Evolutionary conservation across 2,329 filamentous ascomycete species (phyloP), one percentile per base, ranked within the genome.

Genomic region (Trichophyton simii): DNA sequence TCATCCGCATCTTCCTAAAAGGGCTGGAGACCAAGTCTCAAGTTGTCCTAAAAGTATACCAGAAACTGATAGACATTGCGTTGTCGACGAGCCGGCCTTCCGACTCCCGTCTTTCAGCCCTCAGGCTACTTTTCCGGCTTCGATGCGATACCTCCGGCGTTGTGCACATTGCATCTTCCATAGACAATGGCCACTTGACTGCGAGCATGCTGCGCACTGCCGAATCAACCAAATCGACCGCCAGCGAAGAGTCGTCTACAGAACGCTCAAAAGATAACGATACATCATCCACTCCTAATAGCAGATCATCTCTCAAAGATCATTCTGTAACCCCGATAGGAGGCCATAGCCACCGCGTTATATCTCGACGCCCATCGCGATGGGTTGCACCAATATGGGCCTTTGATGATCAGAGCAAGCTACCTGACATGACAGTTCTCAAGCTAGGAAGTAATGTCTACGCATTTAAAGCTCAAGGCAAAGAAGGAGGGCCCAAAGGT

Each of bases 71-170:
- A 48, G 78, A 79, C 59, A 84, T 91, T 66, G 84, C 82, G 4
- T 81, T 80, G 65, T 81, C 81, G 15, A 79, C 78, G 31, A 76
- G 79, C 36, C 83, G 82, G 63, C 86, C 87, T 63, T 77, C 81
- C 5, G 85, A 89, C 72, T 85, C 87, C 59, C 85, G 88, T 5
- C 76, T 94, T 28, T 86, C 85, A 11, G 85, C 87, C 1, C 83
- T 91, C 78, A 90, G 89, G 68, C 75, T 92, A 50, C 77, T 96
- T 1, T 92, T 95, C 70, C 84, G 91, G 50, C 77, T 96, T 34
- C 83, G 91, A 62, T 89, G 90, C 22, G 90, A 96, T 72, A 89
- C 87, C 71, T 84, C 87, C 8, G 84, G 91, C 66, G 82, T 86
- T 52, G 81, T 96, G 3, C 89, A 87, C 62, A 77, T 96, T 60